Conservation (phyloP, 1,139 yeast species). For the Hyphopichia pseudoburtonii region DNA sequence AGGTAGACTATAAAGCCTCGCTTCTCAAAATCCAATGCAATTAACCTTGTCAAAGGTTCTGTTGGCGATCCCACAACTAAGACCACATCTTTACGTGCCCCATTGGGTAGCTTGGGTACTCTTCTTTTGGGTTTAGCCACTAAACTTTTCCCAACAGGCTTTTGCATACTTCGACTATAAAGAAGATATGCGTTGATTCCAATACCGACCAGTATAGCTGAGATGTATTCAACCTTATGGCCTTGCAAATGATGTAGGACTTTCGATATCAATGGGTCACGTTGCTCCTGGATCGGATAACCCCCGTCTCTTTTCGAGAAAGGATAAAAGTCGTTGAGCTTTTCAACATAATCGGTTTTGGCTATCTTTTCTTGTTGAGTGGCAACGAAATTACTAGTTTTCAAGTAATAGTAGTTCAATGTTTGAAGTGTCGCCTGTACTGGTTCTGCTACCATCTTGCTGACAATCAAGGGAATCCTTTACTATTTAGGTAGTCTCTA, state of each 20-base stretch:
- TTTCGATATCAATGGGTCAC: slow-evolving; percentile 7
- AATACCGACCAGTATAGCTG: slow-evolving; percentile 30
- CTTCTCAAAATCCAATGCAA: slow-evolving; percentile 72
- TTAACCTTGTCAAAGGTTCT: slow-evolving; percentile 68
- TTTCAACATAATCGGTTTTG: slow-evolving; percentile 18
- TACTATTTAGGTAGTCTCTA: no score
- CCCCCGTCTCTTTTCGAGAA: slow-evolving; percentile 3
- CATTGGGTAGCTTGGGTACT: slow-evolving; percentile 64
- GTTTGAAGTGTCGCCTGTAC: slow-evolving; percentile 41
- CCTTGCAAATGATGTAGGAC: slow-evolving; percentile 11
- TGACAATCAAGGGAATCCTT: no score
- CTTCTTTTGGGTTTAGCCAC: slow-evolving; percentile 36
- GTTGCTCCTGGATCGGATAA: background rate
- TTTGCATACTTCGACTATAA: slow-evolving; percentile 4
- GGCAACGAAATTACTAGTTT: slow-evolving; percentile 23
- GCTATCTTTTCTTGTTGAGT: slow-evolving; percentile 24
- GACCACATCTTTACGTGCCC: slow-evolving; percentile 74
- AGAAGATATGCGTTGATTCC: slow-evolving; percentile 21
- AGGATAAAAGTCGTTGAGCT: slow-evolving; percentile 14
- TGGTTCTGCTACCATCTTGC: slow-evolving; percentile 47
- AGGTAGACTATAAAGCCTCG: slow-evolving; percentile 81
- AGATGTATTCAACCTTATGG: slow-evolving; percentile 15
- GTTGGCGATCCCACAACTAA: slow-evolving; percentile 75
- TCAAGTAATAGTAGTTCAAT: slow-evolving; percentile 24
- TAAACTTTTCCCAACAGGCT: background rate